phyloP scores from a whole-genome alignment of 2,329 filamentous ascomycete species.

The Ceratocystis huliohia region DNA sequence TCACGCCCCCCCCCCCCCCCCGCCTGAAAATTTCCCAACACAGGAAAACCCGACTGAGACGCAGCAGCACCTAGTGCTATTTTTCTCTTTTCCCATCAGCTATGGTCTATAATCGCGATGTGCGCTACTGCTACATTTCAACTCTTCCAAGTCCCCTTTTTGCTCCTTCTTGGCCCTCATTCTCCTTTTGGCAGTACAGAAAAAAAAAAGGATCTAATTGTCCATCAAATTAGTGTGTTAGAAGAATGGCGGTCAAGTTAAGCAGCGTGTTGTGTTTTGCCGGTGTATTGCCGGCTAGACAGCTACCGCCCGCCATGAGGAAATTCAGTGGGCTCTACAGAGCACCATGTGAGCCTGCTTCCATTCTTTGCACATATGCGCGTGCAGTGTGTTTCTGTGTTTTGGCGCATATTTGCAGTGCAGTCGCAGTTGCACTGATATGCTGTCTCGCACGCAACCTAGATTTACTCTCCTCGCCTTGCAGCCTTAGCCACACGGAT shows the following conservation, averaged over 20 bases:
- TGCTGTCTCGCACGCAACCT: too few species aligned
- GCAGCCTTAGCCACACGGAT: too few species aligned
- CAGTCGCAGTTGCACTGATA: too few species aligned
- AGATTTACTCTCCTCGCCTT: too few species aligned
- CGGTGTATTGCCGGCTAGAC: background rate
- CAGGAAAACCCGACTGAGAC: background rate
- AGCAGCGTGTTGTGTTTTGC: background rate
- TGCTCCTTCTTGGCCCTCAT: background rate
- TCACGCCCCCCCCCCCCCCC: too few species aligned
- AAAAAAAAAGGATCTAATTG: background rate
- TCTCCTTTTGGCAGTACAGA: too few species aligned
- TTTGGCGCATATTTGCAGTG: too few species aligned
- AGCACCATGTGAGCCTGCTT: too few species aligned
- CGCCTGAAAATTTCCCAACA: background rate
- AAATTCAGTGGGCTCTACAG: too few species aligned
- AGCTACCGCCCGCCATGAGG: too few species aligned
- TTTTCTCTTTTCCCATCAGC: background rate
- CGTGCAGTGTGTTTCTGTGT: too few species aligned
- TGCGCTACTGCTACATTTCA: background rate
- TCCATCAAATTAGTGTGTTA: background rate
- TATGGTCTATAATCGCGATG: background rate
- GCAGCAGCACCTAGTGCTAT: background rate
- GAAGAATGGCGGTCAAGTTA: slow-evolving; percentile 1
- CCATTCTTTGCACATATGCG: too few species aligned
- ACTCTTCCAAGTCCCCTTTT: background rate